A percentile compares a stretch with the other conserved stretches of the same genome.
These are phyloP conservation scores for Pinus taeda DNA, from an alignment of 75 land plant genomes.

Conservation along the genomic window DNA sequence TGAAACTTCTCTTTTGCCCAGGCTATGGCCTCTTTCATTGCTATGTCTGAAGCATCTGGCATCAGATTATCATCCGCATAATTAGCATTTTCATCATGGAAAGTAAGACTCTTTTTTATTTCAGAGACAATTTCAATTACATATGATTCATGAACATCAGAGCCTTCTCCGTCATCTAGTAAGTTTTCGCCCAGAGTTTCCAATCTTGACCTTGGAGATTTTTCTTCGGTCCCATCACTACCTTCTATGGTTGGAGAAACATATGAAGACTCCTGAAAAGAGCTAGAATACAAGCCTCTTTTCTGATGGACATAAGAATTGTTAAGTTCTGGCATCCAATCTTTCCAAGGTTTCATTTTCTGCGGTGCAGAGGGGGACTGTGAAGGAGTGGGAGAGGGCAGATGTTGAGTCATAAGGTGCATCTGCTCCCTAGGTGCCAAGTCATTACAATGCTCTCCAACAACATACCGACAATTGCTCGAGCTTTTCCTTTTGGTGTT, in stretches of 20 bases:
- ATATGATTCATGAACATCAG: slow-evolving; percentile 4
- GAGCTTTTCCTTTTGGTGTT: neutral
- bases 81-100: neutral
- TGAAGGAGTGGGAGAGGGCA: neutral
- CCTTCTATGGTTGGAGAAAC: neutral
- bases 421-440: neutral
- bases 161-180: neutral
- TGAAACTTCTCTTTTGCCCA: slow-evolving; percentile 14
- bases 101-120: neutral
- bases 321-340: slow-evolving; percentile 7
- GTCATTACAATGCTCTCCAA: neutral
- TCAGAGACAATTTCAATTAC: neutral
- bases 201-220: too few relatives aligned
- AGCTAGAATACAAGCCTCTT: neutral
- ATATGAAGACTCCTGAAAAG: neutral
- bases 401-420: neutral
- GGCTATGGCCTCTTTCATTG: slow-evolving; percentile 13
- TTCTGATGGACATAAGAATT: neutral
- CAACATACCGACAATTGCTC: neutral
- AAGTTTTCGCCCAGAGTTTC: neutral
- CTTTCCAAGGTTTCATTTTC: slow-evolving; percentile 4
- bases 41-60: slow-evolving; percentile 5
- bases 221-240: too few relatives aligned
- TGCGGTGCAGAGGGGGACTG: neutral
- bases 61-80: neutral